Percentiles rank a stretch among this genome's conserved stretches.
phyloP scores from a whole-genome alignment of 2,329 filamentous ascomycete species.

The Massarina eburnea region DNA sequence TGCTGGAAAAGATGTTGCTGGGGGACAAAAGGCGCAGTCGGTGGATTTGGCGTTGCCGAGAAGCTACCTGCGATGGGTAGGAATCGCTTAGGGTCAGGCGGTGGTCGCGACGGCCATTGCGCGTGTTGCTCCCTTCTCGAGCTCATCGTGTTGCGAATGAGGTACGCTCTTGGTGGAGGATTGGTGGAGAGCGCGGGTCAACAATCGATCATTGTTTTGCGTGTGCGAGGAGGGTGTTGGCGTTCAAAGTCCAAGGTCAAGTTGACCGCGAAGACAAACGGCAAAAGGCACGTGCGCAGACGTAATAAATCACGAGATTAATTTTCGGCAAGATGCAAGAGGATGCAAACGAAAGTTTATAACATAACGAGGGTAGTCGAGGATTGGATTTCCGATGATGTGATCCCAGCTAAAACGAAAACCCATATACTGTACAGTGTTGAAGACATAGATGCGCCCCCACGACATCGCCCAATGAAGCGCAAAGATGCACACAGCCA shows the following conservation, averaged over 20 bases:
- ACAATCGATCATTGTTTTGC: conserved; percentile 15
- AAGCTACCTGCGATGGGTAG: conserved; percentile 23
- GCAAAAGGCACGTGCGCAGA: conserved; percentile 1
- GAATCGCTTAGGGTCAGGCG: conserved; percentile 20
- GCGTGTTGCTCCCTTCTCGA: conserved; percentile 21
- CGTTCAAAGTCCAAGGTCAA: not conserved
- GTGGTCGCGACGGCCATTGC: conserved; percentile 21
- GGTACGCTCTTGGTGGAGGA: conserved; percentile 3
- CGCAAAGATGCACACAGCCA: not conserved
- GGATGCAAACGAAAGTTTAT: too few relatives aligned
- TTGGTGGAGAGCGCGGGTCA: conserved; percentile 16
- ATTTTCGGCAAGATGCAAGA: too few relatives aligned
- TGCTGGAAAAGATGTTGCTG: conserved; percentile 21
- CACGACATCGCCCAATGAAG: not conserved
- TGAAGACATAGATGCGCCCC: not conserved
- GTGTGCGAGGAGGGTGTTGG: not conserved
- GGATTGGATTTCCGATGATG: too few relatives aligned
- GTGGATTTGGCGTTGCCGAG: conserved; percentile 13
- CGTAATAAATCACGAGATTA: too few relatives aligned
- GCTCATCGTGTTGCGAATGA: conserved; percentile 27
- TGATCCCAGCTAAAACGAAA: too few relatives aligned
- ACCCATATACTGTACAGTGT: not conserved
- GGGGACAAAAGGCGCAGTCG: conserved; percentile 9
- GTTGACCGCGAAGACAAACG: not conserved
- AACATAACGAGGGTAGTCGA: too few relatives aligned